Base-by-base conservation (phyloP, 129 eudicot species). In the Scalesia atractyloides region DNA sequence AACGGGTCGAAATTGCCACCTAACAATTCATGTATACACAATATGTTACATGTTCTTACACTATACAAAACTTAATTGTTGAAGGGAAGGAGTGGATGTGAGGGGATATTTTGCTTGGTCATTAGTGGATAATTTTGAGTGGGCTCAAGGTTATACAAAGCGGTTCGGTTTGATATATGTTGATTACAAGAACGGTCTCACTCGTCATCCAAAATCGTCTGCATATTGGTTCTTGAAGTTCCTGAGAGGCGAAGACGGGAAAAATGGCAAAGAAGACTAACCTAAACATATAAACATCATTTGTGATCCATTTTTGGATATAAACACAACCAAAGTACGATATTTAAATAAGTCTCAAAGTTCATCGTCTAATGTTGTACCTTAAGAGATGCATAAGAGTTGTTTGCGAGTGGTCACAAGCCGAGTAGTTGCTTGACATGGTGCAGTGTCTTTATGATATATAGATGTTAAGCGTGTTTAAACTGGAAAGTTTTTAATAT, bases 81-180 rank as follows among this genome's bases (percentile, higher is more conserved):
- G 65, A 80, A 87, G 97, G 83, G 89, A 87, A 3, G 94, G 97
- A 16, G 81, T 59, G 26, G 79, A 88, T 70, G 86, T 91, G 41
- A 82, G 79, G 62, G 95, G 97, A 33, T 91, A 86, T 72, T 91
- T 91, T 78, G 92, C 97, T 3, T 91, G 97, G 97, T 91, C 97
- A 9, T 75, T 91, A 65, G 80, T 91, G 73, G 95, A 91, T 78
- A 88, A 91, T 86, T 91, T 88, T 62, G 97, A 91, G 80, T 91
- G 97, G 97, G 63, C 20, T 16, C 61, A 64, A 33, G 97, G 97
- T 22, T 87, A 90, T 63, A 90, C 97, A 51, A 87, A 82, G 68
- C 82, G 97, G 6, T 90, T 90, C 13, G 94, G 97, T 50, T 61
- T 89, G 81, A 59, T 84, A 16, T 84, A 82, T 34, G 88, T 89